Conservation (phyloP, 768 basidiomycete species). For the Psilocybe azurescens region DNA sequence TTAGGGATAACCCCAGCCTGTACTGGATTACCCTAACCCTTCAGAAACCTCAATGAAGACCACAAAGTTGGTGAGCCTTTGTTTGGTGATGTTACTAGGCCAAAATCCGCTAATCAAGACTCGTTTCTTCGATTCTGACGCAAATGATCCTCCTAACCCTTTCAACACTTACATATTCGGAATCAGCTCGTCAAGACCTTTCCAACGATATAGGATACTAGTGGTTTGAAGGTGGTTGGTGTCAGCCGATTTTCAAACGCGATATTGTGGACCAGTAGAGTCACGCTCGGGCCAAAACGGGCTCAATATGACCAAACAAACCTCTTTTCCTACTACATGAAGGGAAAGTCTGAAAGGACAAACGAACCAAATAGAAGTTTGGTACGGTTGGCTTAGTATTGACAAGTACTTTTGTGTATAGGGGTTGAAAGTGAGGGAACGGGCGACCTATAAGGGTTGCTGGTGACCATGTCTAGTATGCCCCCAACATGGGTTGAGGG, state of each 20-base stretch:
- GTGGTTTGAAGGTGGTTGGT: slow-evolving; percentile 3
- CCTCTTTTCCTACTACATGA: slow-evolving; percentile 34
- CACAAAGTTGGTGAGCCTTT: neutral
- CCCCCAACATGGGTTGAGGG: slow-evolving; percentile 24
- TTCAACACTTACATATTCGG: slow-evolving; percentile 1
- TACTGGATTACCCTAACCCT: neutral
- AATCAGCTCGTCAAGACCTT: slow-evolving; percentile 2
- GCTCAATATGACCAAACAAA: slow-evolving; percentile 30
- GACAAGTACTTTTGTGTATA: slow-evolving; percentile 14
- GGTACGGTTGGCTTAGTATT: slow-evolving; percentile 16
- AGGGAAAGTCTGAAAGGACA: slow-evolving; percentile 25
- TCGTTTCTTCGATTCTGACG: neutral
- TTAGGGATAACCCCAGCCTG: neutral
- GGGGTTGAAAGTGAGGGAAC: slow-evolving; percentile 14
- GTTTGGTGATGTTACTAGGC: neutral
- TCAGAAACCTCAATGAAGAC: neutral
- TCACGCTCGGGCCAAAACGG: slow-evolving; percentile 22
- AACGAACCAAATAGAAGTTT: slow-evolving; percentile 9
- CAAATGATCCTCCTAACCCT: neutral
- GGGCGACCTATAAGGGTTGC: neutral
- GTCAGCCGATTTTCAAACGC: slow-evolving; percentile 9
- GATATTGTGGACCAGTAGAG: slow-evolving; percentile 22
- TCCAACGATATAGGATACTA: neutral
- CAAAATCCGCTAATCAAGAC: neutral
- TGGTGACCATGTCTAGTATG: slow-evolving; percentile 24